Evolutionary conservation across 345 rosid species (phyloP).

Genomic region (Aegle marmelos): DNA sequence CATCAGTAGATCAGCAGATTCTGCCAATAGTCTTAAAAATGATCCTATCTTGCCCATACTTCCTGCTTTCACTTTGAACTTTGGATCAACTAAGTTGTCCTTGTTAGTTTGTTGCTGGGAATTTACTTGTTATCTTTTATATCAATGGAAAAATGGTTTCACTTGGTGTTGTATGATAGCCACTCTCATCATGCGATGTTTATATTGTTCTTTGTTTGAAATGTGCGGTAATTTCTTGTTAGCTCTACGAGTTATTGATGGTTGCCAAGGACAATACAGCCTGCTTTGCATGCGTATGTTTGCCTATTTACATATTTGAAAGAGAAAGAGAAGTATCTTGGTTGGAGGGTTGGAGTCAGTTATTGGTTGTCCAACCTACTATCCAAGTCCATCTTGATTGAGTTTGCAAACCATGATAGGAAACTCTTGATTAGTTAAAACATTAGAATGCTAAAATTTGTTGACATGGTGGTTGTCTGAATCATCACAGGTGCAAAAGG

Average conservation of each 20-base stretch:
- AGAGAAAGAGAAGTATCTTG: not conserved
- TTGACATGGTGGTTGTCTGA: conserved; percentile 9
- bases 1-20: conserved; percentile 2
- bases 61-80: not conserved
- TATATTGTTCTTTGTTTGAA: not conserved
- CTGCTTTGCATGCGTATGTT: not conserved
- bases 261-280: not conserved
- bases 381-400: conserved; percentile 7
- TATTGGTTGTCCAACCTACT: conserved; percentile 5
- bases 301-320: not conserved
- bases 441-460: conserved; percentile 1
- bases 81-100: not conserved
- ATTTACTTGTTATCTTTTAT: not conserved
- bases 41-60: not conserved
- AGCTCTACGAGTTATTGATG: not conserved
- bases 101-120: conserved; percentile 1
- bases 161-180: not conserved
- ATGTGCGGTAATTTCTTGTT: not conserved
- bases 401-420: conserved; percentile 45
- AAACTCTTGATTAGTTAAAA: not conserved
- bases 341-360: not conserved
- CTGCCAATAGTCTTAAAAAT: not conserved
- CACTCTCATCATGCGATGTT: not conserved
- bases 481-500: conserved; percentile 48
- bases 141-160: not conserved